phyloP scores from a whole-genome alignment of 345 rosid species.

The Boechera retrofracta region DNA sequence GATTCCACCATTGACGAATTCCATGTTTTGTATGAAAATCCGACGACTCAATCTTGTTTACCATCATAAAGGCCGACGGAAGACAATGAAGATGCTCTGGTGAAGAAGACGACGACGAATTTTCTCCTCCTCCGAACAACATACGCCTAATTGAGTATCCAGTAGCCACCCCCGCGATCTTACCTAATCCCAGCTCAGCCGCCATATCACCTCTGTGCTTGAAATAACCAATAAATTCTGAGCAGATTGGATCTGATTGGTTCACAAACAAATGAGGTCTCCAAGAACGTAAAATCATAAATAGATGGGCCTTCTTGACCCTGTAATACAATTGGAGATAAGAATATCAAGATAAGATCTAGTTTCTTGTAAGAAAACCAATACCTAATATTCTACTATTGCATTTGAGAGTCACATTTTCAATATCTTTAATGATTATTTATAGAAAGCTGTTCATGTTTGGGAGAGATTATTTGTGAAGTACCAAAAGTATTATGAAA shows the following conservation, averaged over 20 bases:
- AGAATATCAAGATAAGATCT: too few relatives aligned
- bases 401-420: too few relatives aligned
- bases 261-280: constrained; percentile 56
- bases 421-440: too few relatives aligned
- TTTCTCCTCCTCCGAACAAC: constrained; percentile 21
- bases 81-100: constrained; percentile 50
- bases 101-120: not conserved
- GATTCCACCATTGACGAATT: constrained; percentile 68
- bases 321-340: not conserved
- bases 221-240: constrained; percentile 58
- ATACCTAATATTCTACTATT: too few relatives aligned
- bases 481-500: too few relatives aligned
- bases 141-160: constrained; percentile 44
- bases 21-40: constrained; percentile 52
- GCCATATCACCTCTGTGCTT: constrained; percentile 51
- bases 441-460: too few relatives aligned
- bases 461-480: too few relatives aligned
- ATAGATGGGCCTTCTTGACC: not conserved
- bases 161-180: constrained; percentile 47
- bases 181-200: constrained; percentile 50
- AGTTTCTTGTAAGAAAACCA: too few relatives aligned
- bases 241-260: constrained; percentile 55
- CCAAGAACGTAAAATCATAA: constrained; percentile 47
- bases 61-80: constrained; percentile 53
- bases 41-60: constrained; percentile 40